Conservation (phyloP, 495 filamentous ascomycete genomes). For the Mycothermus thermophilus region DNA sequence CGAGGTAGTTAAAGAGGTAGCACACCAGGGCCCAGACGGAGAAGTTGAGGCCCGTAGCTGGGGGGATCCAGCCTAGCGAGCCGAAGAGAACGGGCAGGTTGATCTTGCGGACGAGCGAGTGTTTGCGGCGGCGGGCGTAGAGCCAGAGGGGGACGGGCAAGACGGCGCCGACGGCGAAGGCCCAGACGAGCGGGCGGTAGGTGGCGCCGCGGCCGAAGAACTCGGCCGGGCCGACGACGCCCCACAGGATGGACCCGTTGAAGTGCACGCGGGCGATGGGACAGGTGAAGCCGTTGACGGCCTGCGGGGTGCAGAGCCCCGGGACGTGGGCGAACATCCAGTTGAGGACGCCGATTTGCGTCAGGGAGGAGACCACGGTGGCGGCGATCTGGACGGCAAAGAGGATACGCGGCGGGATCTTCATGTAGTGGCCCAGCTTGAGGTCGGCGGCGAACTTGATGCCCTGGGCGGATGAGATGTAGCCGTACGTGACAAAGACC, state of each 20-base stretch:
- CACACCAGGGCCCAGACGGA: conserved; percentile 71
- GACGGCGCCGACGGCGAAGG: conserved; percentile 59
- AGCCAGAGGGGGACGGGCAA: conserved; percentile 56
- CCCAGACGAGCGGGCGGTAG: conserved; percentile 59
- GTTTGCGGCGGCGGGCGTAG: conserved; percentile 34
- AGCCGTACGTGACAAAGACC: conserved; percentile 77
- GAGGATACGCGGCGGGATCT: conserved; percentile 69
- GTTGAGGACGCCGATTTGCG: conserved; percentile 69
- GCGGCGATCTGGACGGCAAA: conserved; percentile 73
- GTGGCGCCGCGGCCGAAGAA: conserved; percentile 64
- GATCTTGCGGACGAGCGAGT: conserved; percentile 46
- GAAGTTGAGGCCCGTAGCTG: conserved; percentile 75
- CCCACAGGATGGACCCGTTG: conserved; percentile 81
- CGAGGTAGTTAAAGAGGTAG: conserved; percentile 64
- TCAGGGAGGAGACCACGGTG: conserved; percentile 62
- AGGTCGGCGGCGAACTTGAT: conserved; percentile 77
- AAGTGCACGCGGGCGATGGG: conserved; percentile 76
- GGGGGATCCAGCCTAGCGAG: conserved; percentile 66
- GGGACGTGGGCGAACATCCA: conserved; percentile 78
- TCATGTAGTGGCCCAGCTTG: conserved; percentile 88
- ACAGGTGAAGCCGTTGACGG: conserved; percentile 76
- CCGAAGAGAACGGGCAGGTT: conserved; percentile 63
- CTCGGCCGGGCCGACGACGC: conserved; percentile 61
- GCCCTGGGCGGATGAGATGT: conserved; percentile 70
- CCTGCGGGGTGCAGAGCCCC: conserved; percentile 60